A percentile compares a stretch with the other conserved stretches of the same genome.
phyloP scores from a whole-genome alignment of 2,329 filamentous ascomycete genomes.

The Xylaria sp. region DNA sequence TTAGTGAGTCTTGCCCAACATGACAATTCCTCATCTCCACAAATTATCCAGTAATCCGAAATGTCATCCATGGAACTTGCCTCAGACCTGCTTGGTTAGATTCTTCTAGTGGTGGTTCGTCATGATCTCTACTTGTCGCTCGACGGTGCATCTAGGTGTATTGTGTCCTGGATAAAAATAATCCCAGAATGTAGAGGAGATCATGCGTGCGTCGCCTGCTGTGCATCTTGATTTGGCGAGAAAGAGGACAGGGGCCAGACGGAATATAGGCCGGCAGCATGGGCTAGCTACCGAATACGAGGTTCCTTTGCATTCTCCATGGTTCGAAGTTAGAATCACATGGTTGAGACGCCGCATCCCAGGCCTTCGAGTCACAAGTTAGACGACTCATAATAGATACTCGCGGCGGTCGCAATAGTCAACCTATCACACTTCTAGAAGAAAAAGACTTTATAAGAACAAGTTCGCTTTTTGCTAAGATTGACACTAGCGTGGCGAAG shows the following conservation, averaged over 20 bases:
- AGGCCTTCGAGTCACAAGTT: neutral
- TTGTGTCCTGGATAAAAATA: neutral
- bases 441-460: neutral
- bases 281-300: constrained; percentile 42
- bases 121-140: too few relatives aligned
- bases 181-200: neutral
- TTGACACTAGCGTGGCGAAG: too few relatives aligned
- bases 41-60: too few relatives aligned
- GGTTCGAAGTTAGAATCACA: constrained; percentile 9
- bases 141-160: neutral
- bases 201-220: neutral
- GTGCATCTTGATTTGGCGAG: neutral
- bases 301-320: constrained; percentile 3
- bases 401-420: too few relatives aligned
- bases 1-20: too few relatives aligned
- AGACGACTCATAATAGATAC: neutral
- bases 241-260: constrained; percentile 43
- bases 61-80: too few relatives aligned
- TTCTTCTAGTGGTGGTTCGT: too few relatives aligned
- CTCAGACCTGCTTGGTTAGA: too few relatives aligned
- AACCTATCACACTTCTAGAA: too few relatives aligned
- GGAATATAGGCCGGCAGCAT: constrained; percentile 50
- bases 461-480: too few relatives aligned
- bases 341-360: neutral
- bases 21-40: too few relatives aligned